Evolutionary conservation across 805 yeast species (phyloP).

Genomic region (Wickerhamiella shivajii): DNA sequence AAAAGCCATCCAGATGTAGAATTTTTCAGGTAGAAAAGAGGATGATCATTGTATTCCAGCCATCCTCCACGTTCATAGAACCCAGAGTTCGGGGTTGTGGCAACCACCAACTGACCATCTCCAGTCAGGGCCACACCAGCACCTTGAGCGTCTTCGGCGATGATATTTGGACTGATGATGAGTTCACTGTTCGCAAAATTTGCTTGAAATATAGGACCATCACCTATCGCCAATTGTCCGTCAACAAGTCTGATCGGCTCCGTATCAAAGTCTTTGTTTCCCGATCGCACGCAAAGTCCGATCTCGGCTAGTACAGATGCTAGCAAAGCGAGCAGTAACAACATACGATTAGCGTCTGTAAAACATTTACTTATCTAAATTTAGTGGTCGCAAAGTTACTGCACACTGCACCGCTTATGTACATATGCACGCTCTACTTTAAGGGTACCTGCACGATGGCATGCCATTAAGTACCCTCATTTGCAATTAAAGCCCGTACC

Average conservation of each 20-base stretch:
- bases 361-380: too few species aligned
- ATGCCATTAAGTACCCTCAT: conserved; percentile 17
- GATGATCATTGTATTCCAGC: conserved; percentile 11
- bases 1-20: conserved; percentile 8
- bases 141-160: conserved; percentile 12
- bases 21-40: conserved; percentile 10
- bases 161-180: conserved; percentile 12
- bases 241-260: conserved; percentile 12
- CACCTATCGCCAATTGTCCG: conserved; percentile 11
- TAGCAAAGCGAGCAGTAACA: neutral
- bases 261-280: conserved; percentile 9
- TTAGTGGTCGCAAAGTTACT: too few species aligned
- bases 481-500: conserved; percentile 22
- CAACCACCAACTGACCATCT: conserved; percentile 11
- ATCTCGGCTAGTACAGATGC: conserved; percentile 10
- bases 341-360: too few species aligned
- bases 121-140: conserved; percentile 12
- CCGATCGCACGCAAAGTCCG: conserved; percentile 11
- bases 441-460: neutral
- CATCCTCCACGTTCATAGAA: conserved; percentile 12
- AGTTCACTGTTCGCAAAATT: conserved; percentile 8
- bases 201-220: conserved; percentile 15
- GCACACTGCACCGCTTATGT: neutral
- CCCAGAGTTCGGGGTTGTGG: conserved; percentile 5
- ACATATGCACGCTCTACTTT: neutral